These are phyloP conservation scores for Mycosphaerella arachidis DNA, from an alignment of 2,329 filamentous ascomycete species.

Conservation along the genomic window DNA sequence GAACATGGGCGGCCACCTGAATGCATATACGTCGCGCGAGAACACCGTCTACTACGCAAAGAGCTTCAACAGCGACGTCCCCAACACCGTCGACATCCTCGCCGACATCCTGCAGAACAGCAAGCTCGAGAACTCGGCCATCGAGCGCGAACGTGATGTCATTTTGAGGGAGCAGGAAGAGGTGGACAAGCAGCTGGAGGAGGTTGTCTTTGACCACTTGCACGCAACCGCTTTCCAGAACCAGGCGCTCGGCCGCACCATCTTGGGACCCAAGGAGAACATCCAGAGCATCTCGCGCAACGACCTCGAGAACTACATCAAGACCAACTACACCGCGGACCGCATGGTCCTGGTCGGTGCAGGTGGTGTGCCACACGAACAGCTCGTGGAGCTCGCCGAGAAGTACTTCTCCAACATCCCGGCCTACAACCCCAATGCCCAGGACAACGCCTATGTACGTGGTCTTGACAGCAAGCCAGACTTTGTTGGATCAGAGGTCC, in stretches of 20 bases:
- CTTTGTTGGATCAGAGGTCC: slow-evolving; percentile 93
- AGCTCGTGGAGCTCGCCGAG: slow-evolving; percentile 93
- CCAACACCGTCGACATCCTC: slow-evolving; percentile 94
- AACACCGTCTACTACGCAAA: slow-evolving; percentile 99
- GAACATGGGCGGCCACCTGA: slow-evolving; percentile 99
- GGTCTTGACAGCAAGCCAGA: slow-evolving; percentile 81
- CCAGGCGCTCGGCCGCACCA: slow-evolving; percentile 94
- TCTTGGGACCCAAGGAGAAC: slow-evolving; percentile 96
- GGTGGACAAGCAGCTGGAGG: slow-evolving; percentile 99
- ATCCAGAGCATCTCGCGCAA: slow-evolving; percentile 91
- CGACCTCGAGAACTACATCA: slow-evolving; percentile 94
- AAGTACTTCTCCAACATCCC: slow-evolving; percentile 86
- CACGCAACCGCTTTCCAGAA: slow-evolving; percentile 97
- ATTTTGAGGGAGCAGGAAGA: slow-evolving; percentile 98
- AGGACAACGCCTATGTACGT: slow-evolving; percentile 66
- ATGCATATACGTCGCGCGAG: slow-evolving; percentile 98
- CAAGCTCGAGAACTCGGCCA: slow-evolving; percentile 87
- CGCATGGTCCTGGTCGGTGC: slow-evolving; percentile 98
- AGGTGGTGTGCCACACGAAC: slow-evolving; percentile 86
- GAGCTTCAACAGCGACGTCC: slow-evolving; percentile 96
- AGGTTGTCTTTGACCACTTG: slow-evolving; percentile 98
- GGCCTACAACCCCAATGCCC: slow-evolving; percentile 66
- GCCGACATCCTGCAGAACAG: slow-evolving; percentile 99
- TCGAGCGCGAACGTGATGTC: slow-evolving; percentile 96
- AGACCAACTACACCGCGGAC: slow-evolving; percentile 98